Conservation (phyloP, 805 yeast species). For the Schizosaccharomyces cryophilus region DNA sequence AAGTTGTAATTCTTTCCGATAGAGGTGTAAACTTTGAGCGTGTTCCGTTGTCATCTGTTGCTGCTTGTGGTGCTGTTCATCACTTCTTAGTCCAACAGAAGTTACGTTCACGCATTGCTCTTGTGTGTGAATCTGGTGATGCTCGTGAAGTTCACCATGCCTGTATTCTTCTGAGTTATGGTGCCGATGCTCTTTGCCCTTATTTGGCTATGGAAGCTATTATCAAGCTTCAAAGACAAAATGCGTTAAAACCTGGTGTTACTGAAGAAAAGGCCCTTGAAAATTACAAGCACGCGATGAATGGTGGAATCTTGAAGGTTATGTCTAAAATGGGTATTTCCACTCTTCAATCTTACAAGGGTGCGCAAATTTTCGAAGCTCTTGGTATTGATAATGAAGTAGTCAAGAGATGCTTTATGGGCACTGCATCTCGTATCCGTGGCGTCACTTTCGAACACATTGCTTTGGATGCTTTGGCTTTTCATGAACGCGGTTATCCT, state of each 20-base stretch:
- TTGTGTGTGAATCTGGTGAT: slow-evolving; percentile 81
- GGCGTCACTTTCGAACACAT: slow-evolving; percentile 89
- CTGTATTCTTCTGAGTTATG: slow-evolving; percentile 84
- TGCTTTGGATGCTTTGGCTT: slow-evolving; percentile 85
- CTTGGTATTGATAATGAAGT: slow-evolving; percentile 88
- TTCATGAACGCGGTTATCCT: slow-evolving; percentile 86
- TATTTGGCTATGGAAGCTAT: slow-evolving; percentile 79
- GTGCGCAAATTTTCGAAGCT: slow-evolving; percentile 96
- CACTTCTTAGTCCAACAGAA: slow-evolving; percentile 88
- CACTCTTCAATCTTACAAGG: slow-evolving; percentile 91
- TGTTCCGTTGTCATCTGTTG: slow-evolving; percentile 61
- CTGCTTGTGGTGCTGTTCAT: slow-evolving; percentile 93
- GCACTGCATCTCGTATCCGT: slow-evolving; percentile 88
- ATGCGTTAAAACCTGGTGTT: slow-evolving; percentile 26
- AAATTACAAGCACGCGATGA: slow-evolving; percentile 66
- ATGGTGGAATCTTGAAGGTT: slow-evolving; percentile 81
- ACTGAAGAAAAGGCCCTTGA: slow-evolving; percentile 35
- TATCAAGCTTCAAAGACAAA: slow-evolving; percentile 60
- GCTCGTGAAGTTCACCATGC: slow-evolving; percentile 94
- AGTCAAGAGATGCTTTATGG: slow-evolving; percentile 83
- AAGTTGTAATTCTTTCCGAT: slow-evolving; percentile 59
- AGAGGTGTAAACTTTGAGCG: slow-evolving; percentile 32
- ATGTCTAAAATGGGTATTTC: slow-evolving; percentile 99
- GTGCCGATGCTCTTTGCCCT: slow-evolving; percentile 91
- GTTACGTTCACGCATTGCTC: slow-evolving; percentile 85